Percentiles rank a stretch among this genome's conserved stretches.
These are phyloP conservation scores for Niebla homalea DNA, from an alignment of 495 filamentous ascomycete species.

Conservation along the genomic window DNA sequence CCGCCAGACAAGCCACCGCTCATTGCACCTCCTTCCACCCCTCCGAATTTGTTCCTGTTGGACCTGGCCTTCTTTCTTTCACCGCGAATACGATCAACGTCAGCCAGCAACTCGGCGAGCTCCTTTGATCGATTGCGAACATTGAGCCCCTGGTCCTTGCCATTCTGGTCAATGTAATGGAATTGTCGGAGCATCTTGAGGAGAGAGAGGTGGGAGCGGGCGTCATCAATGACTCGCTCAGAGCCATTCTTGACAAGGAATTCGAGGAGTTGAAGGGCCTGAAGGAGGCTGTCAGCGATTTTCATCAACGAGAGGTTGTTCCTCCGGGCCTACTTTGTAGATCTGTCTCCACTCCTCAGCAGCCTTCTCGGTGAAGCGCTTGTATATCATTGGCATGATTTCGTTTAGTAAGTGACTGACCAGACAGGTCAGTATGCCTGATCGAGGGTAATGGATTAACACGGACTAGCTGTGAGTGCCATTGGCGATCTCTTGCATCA, in stretches of 20 bases:
- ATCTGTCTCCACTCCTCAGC: slow-evolving; percentile 99
- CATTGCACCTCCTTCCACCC: slow-evolving; percentile 69
- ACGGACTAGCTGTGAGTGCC: slow-evolving; percentile 96
- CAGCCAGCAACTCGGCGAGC: slow-evolving; percentile 78
- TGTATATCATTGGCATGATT: slow-evolving; percentile 99
- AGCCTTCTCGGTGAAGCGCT: slow-evolving; percentile 94
- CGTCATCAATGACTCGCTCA: slow-evolving; percentile 95
- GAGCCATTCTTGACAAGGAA: slow-evolving; percentile 98
- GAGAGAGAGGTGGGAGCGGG: slow-evolving; percentile 82
- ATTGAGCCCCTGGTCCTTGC: slow-evolving; percentile 96
- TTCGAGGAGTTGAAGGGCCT: slow-evolving; percentile 87
- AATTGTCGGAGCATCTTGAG: slow-evolving; percentile 98
- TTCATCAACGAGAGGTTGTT: neutral
- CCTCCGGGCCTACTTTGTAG: slow-evolving; percentile 55
- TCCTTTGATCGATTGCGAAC: slow-evolving; percentile 95
- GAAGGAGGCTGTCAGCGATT: neutral
- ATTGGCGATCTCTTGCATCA: slow-evolving; percentile 96
- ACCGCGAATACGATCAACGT: slow-evolving; percentile 82
- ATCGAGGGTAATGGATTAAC: neutral
- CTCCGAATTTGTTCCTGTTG: slow-evolving; percentile 87
- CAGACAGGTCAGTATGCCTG: neutral
- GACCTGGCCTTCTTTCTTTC: slow-evolving; percentile 88
- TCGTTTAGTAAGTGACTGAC: slow-evolving; percentile 87
- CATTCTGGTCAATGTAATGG: slow-evolving; percentile 91
- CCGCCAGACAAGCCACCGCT: slow-evolving; percentile 43